Evolutionary conservation across 345 rosid genomes (phyloP).

Genomic region (Camelina hispida): DNA sequence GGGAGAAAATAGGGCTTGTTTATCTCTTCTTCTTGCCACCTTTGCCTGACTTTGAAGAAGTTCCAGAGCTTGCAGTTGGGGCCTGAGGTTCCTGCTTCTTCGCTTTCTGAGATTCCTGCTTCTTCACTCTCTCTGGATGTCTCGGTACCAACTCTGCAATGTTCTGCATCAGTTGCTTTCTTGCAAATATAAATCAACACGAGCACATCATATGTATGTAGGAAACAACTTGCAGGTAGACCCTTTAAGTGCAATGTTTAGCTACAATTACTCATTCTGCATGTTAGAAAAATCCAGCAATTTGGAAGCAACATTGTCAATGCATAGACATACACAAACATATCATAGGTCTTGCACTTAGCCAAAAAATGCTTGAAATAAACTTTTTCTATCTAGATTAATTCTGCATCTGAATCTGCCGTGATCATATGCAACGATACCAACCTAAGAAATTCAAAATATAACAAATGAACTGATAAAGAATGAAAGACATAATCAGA

Average conservation of each 20-base stretch:
- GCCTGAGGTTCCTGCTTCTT: slow-evolving; percentile 79
- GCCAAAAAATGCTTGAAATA: background rate
- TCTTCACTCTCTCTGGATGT: slow-evolving; percentile 86
- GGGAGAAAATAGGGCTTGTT: background rate
- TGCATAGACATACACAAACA: slow-evolving; percentile 14
- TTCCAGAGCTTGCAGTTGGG: slow-evolving; percentile 52
- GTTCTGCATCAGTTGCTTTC: slow-evolving; percentile 85
- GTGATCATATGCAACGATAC: background rate
- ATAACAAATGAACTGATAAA: background rate
- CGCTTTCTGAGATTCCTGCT: slow-evolving; percentile 73
- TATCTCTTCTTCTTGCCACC: slow-evolving; percentile 87
- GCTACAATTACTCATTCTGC: background rate
- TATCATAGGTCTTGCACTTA: background rate
- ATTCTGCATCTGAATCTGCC: background rate
- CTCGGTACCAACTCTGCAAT: slow-evolving; percentile 88
- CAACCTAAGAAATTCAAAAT: background rate
- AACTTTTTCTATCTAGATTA: background rate
- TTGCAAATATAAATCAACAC: slow-evolving; percentile 49
- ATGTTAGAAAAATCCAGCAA: background rate
- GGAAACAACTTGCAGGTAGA: background rate
- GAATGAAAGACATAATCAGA: background rate
- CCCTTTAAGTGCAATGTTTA: no score
- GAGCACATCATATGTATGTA: slow-evolving; percentile 31
- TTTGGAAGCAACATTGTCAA: background rate
- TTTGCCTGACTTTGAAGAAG: slow-evolving; percentile 68